Percentiles rank a stretch among this genome's conserved stretches.
Conservation (phyloP, 2,329 filamentous ascomycete species). For the Cladophialophora carrionii region DNA sequence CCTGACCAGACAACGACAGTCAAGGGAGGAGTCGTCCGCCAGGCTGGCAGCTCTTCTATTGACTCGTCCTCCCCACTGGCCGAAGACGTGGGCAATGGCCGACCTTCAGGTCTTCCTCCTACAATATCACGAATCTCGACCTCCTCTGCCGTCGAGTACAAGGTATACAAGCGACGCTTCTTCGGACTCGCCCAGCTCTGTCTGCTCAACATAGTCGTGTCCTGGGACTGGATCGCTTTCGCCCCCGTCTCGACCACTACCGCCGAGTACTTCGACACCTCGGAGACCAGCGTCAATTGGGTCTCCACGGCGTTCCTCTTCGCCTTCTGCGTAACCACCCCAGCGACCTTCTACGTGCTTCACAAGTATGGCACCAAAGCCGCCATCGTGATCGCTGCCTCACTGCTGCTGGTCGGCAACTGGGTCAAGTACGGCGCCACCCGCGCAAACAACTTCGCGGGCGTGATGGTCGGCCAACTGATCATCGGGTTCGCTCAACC, state of each 20-base stretch:
- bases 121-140: conserved; percentile 34
- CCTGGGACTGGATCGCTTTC: conserved; percentile 97
- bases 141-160: conserved; percentile 44
- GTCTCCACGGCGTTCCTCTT: conserved; percentile 86
- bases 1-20: neutral
- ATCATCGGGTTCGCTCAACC: conserved; percentile 87
- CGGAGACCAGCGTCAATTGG: conserved; percentile 85
- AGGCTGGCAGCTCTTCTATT: conserved; percentile 12
- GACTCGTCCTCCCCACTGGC: conserved; percentile 16
- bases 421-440: conserved; percentile 86
- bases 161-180: conserved; percentile 82
- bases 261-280: conserved; percentile 74
- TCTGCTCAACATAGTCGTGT: conserved; percentile 87
- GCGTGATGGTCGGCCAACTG: conserved; percentile 89
- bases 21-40: neutral
- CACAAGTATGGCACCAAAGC: conserved; percentile 75
- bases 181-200: conserved; percentile 83
- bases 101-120: neutral
- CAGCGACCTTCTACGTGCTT: conserved; percentile 75
- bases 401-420: conserved; percentile 78
- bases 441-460: conserved; percentile 63
- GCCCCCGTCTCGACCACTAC: conserved; percentile 77
- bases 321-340: conserved; percentile 73
- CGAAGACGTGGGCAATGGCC: conserved; percentile 4
- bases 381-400: conserved; percentile 69